Evolutionary conservation across 352 stramenopile genomes (phyloP).

Genomic region (Elongisporangium prolatum): DNA sequence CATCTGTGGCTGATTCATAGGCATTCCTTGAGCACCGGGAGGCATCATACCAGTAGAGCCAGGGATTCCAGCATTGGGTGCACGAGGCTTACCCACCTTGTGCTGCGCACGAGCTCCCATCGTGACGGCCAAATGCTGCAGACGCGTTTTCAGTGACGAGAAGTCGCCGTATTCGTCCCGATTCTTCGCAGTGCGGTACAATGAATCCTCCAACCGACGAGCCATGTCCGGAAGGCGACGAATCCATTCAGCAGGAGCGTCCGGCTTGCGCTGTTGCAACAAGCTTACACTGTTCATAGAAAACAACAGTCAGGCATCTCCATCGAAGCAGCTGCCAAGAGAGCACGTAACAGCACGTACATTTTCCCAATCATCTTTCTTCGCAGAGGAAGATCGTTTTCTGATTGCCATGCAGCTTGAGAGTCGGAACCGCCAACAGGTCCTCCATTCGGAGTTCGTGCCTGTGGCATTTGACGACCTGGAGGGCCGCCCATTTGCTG

Average conservation of each 20-base stretch:
- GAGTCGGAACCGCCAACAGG: constrained; percentile 29
- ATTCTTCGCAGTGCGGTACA: constrained; percentile 92
- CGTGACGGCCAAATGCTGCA: constrained; percentile 95
- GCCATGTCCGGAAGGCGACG: constrained; percentile 98
- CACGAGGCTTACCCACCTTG: constrained; percentile 56
- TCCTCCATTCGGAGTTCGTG: constrained; percentile 32
- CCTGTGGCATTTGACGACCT: constrained; percentile 34
- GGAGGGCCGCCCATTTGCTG: constrained; percentile 25
- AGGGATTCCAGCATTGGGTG: constrained; percentile 29
- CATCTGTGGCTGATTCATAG: constrained; percentile 32
- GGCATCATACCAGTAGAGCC: constrained; percentile 24
- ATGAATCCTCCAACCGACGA: constrained; percentile 95
- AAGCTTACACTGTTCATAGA: constrained; percentile 81
- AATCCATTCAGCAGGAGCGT: constrained; percentile 96
- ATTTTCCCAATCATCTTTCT: constrained; percentile 92
- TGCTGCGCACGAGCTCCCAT: constrained; percentile 83
- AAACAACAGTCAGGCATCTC: constrained; percentile 7
- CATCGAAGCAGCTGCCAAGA: neutral
- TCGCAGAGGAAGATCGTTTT: constrained; percentile 81
- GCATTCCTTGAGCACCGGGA: constrained; percentile 34
- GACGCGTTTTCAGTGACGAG: constrained; percentile 92
- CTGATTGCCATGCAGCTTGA: constrained; percentile 81
- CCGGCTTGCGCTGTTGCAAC: constrained; percentile 94
- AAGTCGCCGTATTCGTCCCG: constrained; percentile 96
- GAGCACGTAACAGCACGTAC: constrained; percentile 36